Conservation (phyloP, 345 rosid species). For the Salix viminalis region DNA sequence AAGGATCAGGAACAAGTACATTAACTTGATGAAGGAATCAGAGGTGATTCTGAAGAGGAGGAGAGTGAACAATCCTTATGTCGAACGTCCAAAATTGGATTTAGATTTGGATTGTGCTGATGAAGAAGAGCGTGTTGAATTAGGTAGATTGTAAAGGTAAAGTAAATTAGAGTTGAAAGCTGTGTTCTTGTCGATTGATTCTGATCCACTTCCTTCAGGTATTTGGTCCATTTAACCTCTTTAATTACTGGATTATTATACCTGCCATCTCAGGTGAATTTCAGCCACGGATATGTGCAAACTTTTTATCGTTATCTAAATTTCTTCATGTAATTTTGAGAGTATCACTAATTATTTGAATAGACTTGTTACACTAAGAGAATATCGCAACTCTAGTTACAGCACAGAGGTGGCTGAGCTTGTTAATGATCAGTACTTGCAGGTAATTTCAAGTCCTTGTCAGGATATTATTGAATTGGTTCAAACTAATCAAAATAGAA, state of each 20-base stretch:
- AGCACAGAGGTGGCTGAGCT: no score
- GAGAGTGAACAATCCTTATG: constrained; percentile 22
- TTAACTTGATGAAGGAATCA: constrained; percentile 59
- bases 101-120: constrained; percentile 41
- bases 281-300: background rate
- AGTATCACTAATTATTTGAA: no score
- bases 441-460: no score
- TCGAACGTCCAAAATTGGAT: constrained; percentile 30
- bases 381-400: no score
- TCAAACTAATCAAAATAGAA: no score
- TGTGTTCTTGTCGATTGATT: background rate
- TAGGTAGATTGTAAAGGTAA: background rate
- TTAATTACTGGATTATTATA: no score
- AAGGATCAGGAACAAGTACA: constrained; percentile 53
- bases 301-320: background rate
- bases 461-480: no score
- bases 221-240: no score
- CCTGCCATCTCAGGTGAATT: background rate
- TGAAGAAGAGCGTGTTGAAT: constrained; percentile 16
- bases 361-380: no score
- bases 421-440: no score
- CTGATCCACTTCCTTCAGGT: background rate
- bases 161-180: background rate
- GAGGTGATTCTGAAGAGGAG: constrained; percentile 42
- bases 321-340: no score